Evolutionary conservation across 495 filamentous ascomycete genomes (phyloP), one percentile per base, ranked within the genome.

Genomic region (Penicillium canescens): DNA sequence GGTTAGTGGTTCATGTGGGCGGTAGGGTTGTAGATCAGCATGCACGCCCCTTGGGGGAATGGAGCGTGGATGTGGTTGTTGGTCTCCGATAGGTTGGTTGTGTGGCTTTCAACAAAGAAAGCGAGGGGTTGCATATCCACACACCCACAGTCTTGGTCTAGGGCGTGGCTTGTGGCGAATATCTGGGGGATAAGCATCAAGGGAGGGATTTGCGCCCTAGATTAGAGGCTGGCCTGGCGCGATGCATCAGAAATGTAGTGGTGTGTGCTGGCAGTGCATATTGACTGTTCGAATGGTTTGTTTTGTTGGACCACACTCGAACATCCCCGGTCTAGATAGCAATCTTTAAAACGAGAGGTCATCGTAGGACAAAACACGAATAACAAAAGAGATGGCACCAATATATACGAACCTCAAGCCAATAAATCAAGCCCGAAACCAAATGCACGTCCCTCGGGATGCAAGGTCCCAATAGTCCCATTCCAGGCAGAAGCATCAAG

Each of bases 391-490:
- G 28, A 31, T 8, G 28, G 28, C 28, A 4, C 28, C 9, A 5
- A 28, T 48, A 16, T 28, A 26, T 3, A 36, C 13, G 26, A 26
- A 13, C 33, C 13, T 39, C 14, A 46, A 38, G 33, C 33, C 23
- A 18, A 39, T 4, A 33, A 14, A 37, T n/a, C 31, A 26, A 40
- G 14, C 1, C 34, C 33, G 18, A 48, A 11, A 4, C 28, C 13
- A 26, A 28, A 36, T 34, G 12, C 16, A 9, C 20, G 12, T 58
- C 57, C 61, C 50, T 57, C 58, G 61, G 57, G 58, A 65, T 65
- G 61, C 61, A 65, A 61, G 61, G 61, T 46, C 48, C 52, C 61
- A 59, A 52, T 61, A 56, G 57, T 52, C 52, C 53, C 61, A 61
- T 61, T 46, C 44, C 41, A 11, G 36, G 51, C 18, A 24, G 21